A percentile compares a stretch with the other conserved stretches of the same genome.
phyloP scores from a whole-genome alignment of 2,329 filamentous ascomycete species.

The Hymenoscyphus occultus region DNA sequence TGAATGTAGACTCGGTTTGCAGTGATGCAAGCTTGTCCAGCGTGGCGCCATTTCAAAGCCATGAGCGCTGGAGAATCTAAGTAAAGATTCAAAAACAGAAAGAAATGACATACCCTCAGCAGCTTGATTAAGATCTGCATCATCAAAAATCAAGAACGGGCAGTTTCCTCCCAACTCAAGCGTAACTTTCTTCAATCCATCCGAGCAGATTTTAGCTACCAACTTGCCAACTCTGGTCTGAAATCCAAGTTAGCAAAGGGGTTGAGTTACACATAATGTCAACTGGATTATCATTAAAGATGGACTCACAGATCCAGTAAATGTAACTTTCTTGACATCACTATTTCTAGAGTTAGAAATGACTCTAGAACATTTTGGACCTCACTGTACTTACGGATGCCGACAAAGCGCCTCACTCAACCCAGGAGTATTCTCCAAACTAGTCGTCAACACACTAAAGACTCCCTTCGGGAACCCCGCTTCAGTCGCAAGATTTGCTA shows the following conservation, averaged over 20 bases:
- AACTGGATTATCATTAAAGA: neutral
- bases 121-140: conserved; percentile 59
- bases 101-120: conserved; percentile 39
- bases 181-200: conserved; percentile 62
- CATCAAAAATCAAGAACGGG: conserved; percentile 62
- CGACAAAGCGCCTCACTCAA: conserved; percentile 53
- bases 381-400: conserved; percentile 40
- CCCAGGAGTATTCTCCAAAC: conserved; percentile 51
- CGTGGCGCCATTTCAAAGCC: conserved; percentile 55
- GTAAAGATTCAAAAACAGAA: neutral
- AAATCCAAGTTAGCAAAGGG: neutral
- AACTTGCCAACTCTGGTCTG: conserved; percentile 59
- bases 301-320: conserved; percentile 49
- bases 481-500: conserved; percentile 52
- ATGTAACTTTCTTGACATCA: conserved; percentile 59
- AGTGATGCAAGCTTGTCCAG: conserved; percentile 63
- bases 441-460: conserved; percentile 59
- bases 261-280: neutral
- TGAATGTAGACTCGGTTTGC: conserved; percentile 66
- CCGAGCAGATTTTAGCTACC: conserved; percentile 56
- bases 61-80: conserved; percentile 36
- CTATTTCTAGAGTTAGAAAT: too few relatives aligned
- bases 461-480: conserved; percentile 59
- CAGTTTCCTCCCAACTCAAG: conserved; percentile 64
- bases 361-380: too few relatives aligned